These are phyloP conservation scores for Aureobasidium leucospermi DNA, from an alignment of 2,329 filamentous ascomycete genomes.

Conservation along the genomic window DNA sequence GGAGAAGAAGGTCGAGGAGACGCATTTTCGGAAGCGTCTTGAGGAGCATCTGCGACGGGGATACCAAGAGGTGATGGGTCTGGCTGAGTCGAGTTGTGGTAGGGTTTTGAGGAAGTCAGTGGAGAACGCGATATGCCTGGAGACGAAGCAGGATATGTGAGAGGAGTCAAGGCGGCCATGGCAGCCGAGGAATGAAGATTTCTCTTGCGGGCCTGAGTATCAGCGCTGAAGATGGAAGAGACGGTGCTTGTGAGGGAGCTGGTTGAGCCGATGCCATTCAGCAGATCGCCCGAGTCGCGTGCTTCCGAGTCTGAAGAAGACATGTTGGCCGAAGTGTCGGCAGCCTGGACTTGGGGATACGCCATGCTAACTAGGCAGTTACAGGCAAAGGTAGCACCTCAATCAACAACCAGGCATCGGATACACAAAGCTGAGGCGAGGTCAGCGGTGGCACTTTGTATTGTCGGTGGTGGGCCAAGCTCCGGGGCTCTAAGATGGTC, in stretches of 20 bases:
- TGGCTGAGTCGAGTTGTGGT: constrained; percentile 16
- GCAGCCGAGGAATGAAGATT: constrained; percentile 48
- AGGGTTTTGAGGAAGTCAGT: constrained; percentile 19
- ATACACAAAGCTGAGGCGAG: constrained; percentile 1
- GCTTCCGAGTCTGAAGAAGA: constrained; percentile 13
- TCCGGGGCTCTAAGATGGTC: background rate
- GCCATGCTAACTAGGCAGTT: constrained; percentile 6
- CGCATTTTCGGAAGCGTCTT: constrained; percentile 12
- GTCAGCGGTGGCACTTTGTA: background rate
- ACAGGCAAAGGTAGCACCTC: background rate
- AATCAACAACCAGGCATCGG: constrained; percentile 7
- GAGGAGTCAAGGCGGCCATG: constrained; percentile 51
- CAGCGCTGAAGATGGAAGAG: constrained; percentile 63
- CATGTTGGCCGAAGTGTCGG: constrained; percentile 3
- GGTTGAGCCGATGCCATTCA: constrained; percentile 64
- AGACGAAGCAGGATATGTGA: constrained; percentile 60
- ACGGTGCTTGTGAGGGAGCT: constrained; percentile 64
- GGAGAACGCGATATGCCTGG: constrained; percentile 53
- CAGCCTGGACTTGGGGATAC: background rate
- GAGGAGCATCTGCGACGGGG: background rate
- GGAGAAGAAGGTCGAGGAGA: constrained; percentile 36
- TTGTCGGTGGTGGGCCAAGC: constrained; percentile 5
- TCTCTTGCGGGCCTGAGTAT: constrained; percentile 45
- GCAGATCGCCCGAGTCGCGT: constrained; percentile 51
- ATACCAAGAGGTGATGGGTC: constrained; percentile 1